Conservation (phyloP, 805 yeast genomes). For the Komagataella phaffii region DNA sequence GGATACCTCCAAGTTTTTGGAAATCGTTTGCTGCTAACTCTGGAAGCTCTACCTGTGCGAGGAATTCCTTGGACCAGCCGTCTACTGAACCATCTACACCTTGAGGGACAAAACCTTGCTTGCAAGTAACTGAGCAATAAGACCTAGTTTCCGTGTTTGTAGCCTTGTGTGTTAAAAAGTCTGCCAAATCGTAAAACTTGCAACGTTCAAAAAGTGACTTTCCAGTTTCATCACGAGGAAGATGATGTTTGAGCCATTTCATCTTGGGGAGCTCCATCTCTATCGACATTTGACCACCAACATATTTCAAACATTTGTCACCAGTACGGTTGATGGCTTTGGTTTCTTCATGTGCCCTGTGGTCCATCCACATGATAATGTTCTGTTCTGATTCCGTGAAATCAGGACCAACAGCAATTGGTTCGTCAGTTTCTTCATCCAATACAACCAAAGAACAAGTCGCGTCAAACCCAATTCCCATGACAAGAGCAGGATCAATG, state of each 20-base stretch:
- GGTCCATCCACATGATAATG: constrained; percentile 97
- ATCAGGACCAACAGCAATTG: constrained; percentile 89
- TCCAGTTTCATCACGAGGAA: constrained; percentile 38
- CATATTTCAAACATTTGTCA: constrained; percentile 74
- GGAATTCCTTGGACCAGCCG: constrained; percentile 86
- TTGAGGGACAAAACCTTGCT: constrained; percentile 86
- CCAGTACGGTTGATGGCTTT: constrained; percentile 66
- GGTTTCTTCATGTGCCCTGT: constrained; percentile 79
- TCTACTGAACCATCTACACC: constrained; percentile 79
- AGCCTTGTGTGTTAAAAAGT: constrained; percentile 82
- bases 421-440: constrained; percentile 46
- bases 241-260: constrained; percentile 85
- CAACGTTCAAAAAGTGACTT: constrained; percentile 32
- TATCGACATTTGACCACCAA: constrained; percentile 95
- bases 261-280: constrained; percentile 98
- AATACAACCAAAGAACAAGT: constrained; percentile 90
- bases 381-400: constrained; percentile 62
- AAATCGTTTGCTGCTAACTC: constrained; percentile 73
- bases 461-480: constrained; percentile 93
- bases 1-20: constrained; percentile 71
- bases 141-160: constrained; percentile 82
- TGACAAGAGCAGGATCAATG: constrained; percentile 50
- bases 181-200: constrained; percentile 88
- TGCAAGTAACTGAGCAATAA: constrained; percentile 84
- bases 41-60: constrained; percentile 51